These are phyloP conservation scores for Coniella lustricola DNA, from an alignment of 2,329 filamentous ascomycete species.

Conservation along the genomic window DNA sequence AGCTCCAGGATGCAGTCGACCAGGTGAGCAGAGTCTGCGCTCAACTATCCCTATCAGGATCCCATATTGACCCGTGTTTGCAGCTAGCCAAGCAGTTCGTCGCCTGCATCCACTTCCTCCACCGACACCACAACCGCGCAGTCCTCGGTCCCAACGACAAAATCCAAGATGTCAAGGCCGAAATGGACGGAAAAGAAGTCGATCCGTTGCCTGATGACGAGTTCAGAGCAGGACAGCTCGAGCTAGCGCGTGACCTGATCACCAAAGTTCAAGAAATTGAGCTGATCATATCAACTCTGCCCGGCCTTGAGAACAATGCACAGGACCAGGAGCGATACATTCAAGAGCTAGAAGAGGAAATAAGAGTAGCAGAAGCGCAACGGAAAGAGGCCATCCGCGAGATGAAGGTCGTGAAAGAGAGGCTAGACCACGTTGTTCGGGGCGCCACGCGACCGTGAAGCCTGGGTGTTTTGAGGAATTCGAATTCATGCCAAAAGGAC, in stretches of 20 bases:
- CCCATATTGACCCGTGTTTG: not conserved
- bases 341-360: slow-evolving; percentile 56
- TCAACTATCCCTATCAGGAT: not conserved
- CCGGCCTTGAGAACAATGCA: slow-evolving; percentile 72
- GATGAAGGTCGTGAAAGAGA: slow-evolving; percentile 52
- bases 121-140: slow-evolving; percentile 61
- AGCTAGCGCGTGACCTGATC: slow-evolving; percentile 70
- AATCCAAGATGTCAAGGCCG: slow-evolving; percentile 51
- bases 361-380: slow-evolving; percentile 56
- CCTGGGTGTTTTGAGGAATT: not conserved
- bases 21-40: slow-evolving; percentile 47
- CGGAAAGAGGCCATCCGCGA: slow-evolving; percentile 57
- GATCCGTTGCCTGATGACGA: slow-evolving; percentile 56
- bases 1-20: slow-evolving; percentile 79
- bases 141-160: slow-evolving; percentile 51
- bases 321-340: slow-evolving; percentile 65
- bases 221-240: slow-evolving; percentile 60
- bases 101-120: slow-evolving; percentile 58
- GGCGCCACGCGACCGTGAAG: slow-evolving; percentile 52
- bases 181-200: slow-evolving; percentile 47
- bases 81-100: slow-evolving; percentile 65
- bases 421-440: slow-evolving; percentile 55
- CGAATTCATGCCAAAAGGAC: not conserved
- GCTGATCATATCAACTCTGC: slow-evolving; percentile 64
- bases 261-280: slow-evolving; percentile 81